Conservation (phyloP, 306 rosid genomes). For the Styphnolobium japonicum region DNA sequence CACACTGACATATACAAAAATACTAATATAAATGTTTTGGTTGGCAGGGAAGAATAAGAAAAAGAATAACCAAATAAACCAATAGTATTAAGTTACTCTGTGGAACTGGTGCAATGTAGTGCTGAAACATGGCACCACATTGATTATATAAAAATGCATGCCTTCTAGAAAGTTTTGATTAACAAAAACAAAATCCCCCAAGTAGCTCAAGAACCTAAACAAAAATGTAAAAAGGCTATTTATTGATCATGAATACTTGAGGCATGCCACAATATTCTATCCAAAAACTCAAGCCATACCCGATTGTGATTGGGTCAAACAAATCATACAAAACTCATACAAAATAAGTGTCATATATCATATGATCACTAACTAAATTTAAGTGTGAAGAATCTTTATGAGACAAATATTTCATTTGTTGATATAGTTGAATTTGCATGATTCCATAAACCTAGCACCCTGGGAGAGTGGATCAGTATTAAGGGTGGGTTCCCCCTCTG, state of each 20-base stretch:
- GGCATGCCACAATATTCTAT: conserved; percentile 10
- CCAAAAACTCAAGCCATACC: not conserved
- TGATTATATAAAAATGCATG: not conserved
- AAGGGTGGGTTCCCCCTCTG: not conserved
- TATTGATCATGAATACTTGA: conserved; percentile 3
- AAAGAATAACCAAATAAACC: not conserved
- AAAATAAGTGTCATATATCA: not conserved
- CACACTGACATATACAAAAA: not conserved
- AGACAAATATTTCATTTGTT: not conserved
- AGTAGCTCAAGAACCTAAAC: not conserved
- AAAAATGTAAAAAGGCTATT: not conserved
- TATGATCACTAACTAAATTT: not conserved
- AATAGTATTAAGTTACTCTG: not conserved
- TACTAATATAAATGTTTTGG: not conserved
- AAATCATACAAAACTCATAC: not conserved
- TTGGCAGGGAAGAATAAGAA: not conserved
- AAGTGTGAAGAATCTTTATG: not conserved
- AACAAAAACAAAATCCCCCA: not conserved
- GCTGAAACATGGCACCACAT: not conserved
- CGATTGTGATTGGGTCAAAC: not conserved
- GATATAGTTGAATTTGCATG: not conserved
- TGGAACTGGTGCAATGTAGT: not conserved
- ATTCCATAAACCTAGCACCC: not conserved
- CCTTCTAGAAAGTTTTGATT: not conserved
- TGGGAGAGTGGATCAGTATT: not conserved